Evolutionary conservation across 2,329 filamentous ascomycete genomes (phyloP), one percentile per base, ranked within the genome.

Genomic region (Aspergillus pseudonomiae): DNA sequence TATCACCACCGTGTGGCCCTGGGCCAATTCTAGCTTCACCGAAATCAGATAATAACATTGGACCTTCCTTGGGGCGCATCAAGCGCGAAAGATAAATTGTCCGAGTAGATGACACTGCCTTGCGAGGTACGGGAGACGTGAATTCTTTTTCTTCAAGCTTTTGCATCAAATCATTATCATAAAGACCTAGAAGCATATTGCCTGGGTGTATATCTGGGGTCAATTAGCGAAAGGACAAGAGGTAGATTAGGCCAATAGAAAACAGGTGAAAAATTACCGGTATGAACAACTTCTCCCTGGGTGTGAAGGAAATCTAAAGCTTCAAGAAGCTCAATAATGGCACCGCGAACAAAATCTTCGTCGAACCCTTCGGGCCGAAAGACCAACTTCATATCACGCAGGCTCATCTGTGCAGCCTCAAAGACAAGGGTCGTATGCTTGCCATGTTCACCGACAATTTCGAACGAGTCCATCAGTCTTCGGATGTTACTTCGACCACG

Each of bases 41-140:
- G 65, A 77, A 75, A 50, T 77, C 75, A 58, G 72, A 74, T 6
- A 77, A 59, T 36, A 66, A 50, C 66, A 67, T 68, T 54, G 60
- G 72, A 32, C 79, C 79, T 57, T 67, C 67, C 9, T 67, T 69
- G 21, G 65, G 70, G 39, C n/a, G 57, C 50, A 65, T 74, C 61
- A 67, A 64, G 62, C 61, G 68, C 67, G 67, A 75, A 59, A 63
- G 70, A 63, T 76, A 70, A 24, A 77, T 69, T 14, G 77, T 79
- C n/a, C 72, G 63, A n/a, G 66, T 66, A 26, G 73, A 71, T 10
- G 65, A 68, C 1, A 79, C 46, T 19, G 69, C 52, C 60, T 84
- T 84, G 5, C 81, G 72, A 4, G 80, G 74, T 2, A 71, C 68
- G 57, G 64, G 76, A 63, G 60, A 64, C 14, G 34, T 62, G 21